These are phyloP conservation scores for Bipolaris gigantea DNA, from an alignment of 2,329 filamentous ascomycete species.

Conservation along the genomic window DNA sequence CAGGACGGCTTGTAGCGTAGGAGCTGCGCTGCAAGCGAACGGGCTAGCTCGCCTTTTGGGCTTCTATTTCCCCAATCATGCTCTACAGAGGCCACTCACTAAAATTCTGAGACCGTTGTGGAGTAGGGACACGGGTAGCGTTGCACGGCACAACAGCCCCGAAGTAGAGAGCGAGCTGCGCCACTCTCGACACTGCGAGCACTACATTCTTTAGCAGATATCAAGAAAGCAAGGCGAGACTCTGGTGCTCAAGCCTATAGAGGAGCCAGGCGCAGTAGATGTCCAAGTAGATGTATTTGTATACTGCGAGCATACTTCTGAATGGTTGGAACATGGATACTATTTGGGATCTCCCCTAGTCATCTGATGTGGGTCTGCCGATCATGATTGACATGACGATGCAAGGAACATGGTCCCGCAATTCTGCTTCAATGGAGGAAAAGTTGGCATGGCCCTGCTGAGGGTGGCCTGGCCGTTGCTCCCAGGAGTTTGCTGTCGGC, in stretches of 20 bases:
- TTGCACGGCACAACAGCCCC: slow-evolving; percentile 2
- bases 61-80: slow-evolving; percentile 3
- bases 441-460: background rate
- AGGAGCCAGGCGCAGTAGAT: background rate
- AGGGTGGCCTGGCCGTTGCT: background rate
- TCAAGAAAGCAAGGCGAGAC: slow-evolving; percentile 2
- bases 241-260: background rate
- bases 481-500: no score
- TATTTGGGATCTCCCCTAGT: background rate
- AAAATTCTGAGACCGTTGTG: background rate
- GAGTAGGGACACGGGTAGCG: background rate
- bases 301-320: background rate
- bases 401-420: background rate
- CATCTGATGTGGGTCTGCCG: slow-evolving; percentile 1
- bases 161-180: background rate
- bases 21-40: background rate
- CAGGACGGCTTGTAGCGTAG: slow-evolving; percentile 3
- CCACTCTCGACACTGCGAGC: background rate
- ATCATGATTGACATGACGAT: slow-evolving; percentile 6
- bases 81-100: background rate
- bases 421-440: background rate
- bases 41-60: background rate
- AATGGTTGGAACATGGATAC: background rate
- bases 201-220: background rate
- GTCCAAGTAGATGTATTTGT: background rate